phyloP scores from a whole-genome alignment of 2,329 filamentous ascomycete species.

The Phaeosphaeriaceae sp. region DNA sequence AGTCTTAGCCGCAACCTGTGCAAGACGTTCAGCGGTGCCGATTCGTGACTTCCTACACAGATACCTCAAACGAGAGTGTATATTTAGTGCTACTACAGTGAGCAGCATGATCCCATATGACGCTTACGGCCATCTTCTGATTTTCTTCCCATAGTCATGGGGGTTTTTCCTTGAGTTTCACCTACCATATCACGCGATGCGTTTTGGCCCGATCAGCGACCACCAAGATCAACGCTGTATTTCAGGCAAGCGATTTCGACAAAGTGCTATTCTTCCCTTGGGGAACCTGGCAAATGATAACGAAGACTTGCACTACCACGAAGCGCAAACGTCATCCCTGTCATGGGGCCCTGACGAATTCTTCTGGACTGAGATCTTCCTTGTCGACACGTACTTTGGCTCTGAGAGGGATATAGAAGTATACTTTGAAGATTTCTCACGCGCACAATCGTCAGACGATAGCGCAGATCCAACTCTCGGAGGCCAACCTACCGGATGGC shows the following conservation, averaged over 20 bases:
- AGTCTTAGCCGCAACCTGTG: conserved; percentile 14
- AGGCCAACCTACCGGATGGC: too few relatives aligned
- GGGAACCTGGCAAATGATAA: conserved; percentile 9
- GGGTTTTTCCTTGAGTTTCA: conserved; percentile 27
- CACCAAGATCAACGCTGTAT: conserved; percentile 12
- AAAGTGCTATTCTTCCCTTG: conserved; percentile 19
- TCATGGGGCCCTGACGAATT: conserved; percentile 22
- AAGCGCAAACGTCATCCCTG: conserved; percentile 26
- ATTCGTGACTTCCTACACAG: conserved; percentile 20
- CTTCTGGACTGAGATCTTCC: conserved; percentile 26
- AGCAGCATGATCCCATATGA: neutral
- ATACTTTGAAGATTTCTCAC: conserved; percentile 7
- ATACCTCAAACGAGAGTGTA: conserved; percentile 18
- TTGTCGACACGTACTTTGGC: conserved; percentile 27
- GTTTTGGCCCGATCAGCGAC: neutral
- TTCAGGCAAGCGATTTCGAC: conserved; percentile 11
- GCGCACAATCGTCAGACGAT: conserved; percentile 1
- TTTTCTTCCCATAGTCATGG: conserved; percentile 20
- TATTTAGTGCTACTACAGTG: conserved; percentile 14
- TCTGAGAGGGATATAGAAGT: conserved; percentile 14
- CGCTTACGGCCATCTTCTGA: too few relatives aligned
- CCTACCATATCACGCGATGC: conserved; percentile 25
- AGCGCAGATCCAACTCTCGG: conserved; percentile 20
- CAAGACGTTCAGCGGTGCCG: conserved; percentile 12
- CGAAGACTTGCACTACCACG: conserved; percentile 20